A percentile compares a stretch with the other conserved stretches of the same genome.
phyloP scores from a whole-genome alignment of 345 rosid species.

The Eucalyptus cloeziana region DNA sequence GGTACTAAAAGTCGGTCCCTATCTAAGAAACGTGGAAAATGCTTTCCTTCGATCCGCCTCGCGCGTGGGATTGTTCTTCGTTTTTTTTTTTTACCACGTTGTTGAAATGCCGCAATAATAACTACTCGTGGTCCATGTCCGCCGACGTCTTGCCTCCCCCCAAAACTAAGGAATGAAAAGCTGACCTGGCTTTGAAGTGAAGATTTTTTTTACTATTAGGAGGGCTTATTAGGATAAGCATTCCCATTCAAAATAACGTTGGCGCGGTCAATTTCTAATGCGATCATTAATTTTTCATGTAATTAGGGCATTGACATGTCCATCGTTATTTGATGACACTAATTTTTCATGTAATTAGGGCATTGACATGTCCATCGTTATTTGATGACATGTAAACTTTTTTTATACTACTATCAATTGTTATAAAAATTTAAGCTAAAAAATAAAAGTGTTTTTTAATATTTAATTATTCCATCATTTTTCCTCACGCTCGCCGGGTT shows the following conservation, averaged over 20 bases:
- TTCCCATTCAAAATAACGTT: fast-evolving
- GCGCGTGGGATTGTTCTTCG: neutral
- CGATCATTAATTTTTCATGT: fast-evolving
- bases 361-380: neutral
- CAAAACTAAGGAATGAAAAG: neutral
- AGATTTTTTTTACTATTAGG: neutral
- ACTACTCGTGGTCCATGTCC: neutral
- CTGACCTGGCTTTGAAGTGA: neutral
- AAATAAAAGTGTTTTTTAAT: too few relatives aligned
- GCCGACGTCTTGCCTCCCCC: neutral
- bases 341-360: fast-evolving
- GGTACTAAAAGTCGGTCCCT: neutral
- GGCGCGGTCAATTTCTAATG: neutral
- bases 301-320: neutral
- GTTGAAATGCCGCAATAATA: neutral
- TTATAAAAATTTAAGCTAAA: too few relatives aligned
- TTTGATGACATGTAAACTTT: neutral
- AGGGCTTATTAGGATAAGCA: neutral
- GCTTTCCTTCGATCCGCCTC: neutral
- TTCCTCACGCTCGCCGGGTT: fast-evolving
- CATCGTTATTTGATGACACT: neutral
- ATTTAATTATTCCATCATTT: too few relatives aligned
- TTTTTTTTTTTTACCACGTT: neutral
- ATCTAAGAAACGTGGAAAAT: neutral
- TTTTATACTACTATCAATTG: fast-evolving